Percentiles rank a stretch among this genome's conserved stretches.
phyloP scores from a whole-genome alignment of 805 yeast species.

The Zygoascus biomembranicola region DNA sequence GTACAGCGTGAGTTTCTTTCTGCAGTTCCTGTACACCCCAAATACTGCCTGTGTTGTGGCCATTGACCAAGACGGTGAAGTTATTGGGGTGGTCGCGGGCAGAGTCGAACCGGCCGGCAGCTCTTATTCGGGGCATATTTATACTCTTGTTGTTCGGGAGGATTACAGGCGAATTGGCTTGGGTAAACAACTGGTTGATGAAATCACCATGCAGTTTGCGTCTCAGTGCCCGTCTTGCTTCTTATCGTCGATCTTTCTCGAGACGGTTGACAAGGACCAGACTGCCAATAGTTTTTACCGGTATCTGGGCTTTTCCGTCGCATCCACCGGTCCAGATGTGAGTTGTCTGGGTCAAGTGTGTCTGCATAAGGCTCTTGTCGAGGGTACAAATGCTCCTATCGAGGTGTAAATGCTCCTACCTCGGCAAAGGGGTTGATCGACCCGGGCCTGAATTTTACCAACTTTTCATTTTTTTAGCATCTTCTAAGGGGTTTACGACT shows the following conservation, averaged over 20 bases:
- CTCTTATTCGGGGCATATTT: slow-evolving; percentile 13
- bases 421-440: too few relatives aligned
- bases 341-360: not conserved
- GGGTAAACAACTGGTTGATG: slow-evolving; percentile 11
- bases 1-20: slow-evolving; percentile 15
- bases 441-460: too few relatives aligned
- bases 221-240: not conserved
- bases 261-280: slow-evolving; percentile 5
- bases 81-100: slow-evolving; percentile 15
- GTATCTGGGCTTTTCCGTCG: slow-evolving; percentile 9
- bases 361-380: not conserved
- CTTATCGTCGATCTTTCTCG: slow-evolving; percentile 8
- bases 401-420: too few relatives aligned
- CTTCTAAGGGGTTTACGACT: too few relatives aligned
- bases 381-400: not conserved
- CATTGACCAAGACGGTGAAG: not conserved
- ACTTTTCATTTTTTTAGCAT: too few relatives aligned
- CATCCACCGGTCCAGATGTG: not conserved
- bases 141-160: slow-evolving; percentile 16
- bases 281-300: slow-evolving; percentile 11
- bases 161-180: slow-evolving; percentile 14
- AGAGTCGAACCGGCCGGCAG: slow-evolving; percentile 5
- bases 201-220: slow-evolving; percentile 8
- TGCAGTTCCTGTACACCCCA: slow-evolving; percentile 14
- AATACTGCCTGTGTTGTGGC: slow-evolving; percentile 10